phyloP scores from a whole-genome alignment of 83 land plant genomes.

The Diphasiastrum complanatum region DNA sequence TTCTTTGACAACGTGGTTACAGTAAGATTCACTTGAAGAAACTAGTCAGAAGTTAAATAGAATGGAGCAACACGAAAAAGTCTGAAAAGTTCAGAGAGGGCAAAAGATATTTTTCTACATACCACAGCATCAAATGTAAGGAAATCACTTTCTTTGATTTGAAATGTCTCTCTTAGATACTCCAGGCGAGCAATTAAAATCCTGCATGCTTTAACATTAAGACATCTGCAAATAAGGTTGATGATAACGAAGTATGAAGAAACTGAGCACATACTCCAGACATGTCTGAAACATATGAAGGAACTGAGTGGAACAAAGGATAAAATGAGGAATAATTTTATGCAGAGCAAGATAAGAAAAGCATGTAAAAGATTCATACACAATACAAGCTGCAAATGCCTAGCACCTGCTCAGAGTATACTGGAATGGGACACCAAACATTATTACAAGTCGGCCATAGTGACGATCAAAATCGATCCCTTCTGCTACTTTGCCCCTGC shows the following conservation, averaged over 20 bases:
- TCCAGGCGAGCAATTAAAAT: constrained; percentile 85
- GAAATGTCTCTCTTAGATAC: constrained; percentile 85
- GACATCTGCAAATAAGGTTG: not conserved
- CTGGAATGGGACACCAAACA: constrained; percentile 98
- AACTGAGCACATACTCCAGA: no score
- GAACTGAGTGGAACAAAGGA: no score
- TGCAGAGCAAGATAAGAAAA: no score
- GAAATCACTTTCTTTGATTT: constrained; percentile 96
- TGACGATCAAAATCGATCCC: constrained; percentile 99
- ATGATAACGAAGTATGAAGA: no score
- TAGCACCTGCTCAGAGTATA: constrained; percentile 93
- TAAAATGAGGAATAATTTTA: no score
- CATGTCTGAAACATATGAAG: no score
- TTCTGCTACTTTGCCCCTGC: constrained; percentile 98
- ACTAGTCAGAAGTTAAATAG: not conserved
- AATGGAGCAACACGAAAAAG: not conserved
- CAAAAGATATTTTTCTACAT: constrained; percentile 29
- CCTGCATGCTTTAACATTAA: constrained; percentile 27
- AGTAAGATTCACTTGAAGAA: no score
- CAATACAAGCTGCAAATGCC: no score
- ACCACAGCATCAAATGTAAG: constrained; percentile 98
- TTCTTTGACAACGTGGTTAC: no score
- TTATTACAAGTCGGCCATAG: constrained; percentile 95
- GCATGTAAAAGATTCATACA: no score
- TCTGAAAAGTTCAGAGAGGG: not conserved